A percentile compares a stretch with the other conserved stretches of the same genome.
These are phyloP conservation scores for Chenopodium album DNA, from an alignment of 148 eudicot species.

Conservation along the genomic window DNA sequence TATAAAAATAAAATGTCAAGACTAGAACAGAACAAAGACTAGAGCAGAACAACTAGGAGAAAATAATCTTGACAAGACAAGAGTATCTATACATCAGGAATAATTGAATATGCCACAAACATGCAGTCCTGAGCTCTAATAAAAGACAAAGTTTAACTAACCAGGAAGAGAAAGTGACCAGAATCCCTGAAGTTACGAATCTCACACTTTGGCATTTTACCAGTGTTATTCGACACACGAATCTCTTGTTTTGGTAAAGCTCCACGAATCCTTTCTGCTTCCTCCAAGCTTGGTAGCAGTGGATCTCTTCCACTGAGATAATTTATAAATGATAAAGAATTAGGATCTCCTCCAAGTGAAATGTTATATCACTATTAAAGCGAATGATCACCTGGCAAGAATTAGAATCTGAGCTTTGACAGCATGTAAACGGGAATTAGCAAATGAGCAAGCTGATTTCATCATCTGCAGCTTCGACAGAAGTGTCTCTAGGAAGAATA, in stretches of 20 bases:
- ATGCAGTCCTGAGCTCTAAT: conserved; percentile 1
- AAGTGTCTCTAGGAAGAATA: conserved; percentile 39
- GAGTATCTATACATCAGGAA: not conserved
- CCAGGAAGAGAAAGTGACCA: conserved; percentile 48
- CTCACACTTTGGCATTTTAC: conserved; percentile 36
- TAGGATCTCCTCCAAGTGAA: not conserved
- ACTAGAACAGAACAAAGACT: not conserved
- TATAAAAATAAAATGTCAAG: not conserved
- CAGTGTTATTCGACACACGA: conserved; percentile 22
- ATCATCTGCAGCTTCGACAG: conserved; percentile 47
- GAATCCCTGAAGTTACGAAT: conserved; percentile 40
- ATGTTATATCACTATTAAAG: too few relatives aligned
- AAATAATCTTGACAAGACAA: not conserved
- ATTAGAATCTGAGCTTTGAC: conserved; percentile 42
- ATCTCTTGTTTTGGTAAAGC: conserved; percentile 40
- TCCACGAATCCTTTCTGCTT: conserved; percentile 43
- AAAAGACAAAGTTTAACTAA: conserved; percentile 12
- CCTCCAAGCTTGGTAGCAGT: conserved; percentile 35
- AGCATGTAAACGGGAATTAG: conserved; percentile 44
- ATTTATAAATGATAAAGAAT: not conserved
- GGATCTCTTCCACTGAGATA: conserved; percentile 42
- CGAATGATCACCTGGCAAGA: conserved; percentile 40
- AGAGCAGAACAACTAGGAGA: too few relatives aligned
- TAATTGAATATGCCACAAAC: not conserved
- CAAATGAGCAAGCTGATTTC: conserved; percentile 34